Percentiles rank a stretch among this genome's conserved stretches.
Evolutionary conservation across 176 grass and related monocot species (phyloP).

Genomic region (Paspalum notatum): DNA sequence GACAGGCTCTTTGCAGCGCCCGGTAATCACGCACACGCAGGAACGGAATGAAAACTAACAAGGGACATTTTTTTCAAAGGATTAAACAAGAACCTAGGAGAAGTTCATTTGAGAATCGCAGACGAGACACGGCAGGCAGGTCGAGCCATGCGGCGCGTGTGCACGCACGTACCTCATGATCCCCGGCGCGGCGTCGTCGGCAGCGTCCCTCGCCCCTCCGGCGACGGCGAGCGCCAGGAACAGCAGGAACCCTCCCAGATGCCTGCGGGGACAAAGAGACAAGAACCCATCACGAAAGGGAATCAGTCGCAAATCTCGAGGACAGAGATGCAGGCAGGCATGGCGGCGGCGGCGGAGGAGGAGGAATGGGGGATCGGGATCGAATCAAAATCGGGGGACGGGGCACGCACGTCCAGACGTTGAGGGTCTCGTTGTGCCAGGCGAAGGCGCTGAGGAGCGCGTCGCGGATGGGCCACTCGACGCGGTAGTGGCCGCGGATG

Average conservation of each 20-base stretch:
- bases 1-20: background rate
- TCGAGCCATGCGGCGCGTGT: background rate
- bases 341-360: background rate
- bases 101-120: background rate
- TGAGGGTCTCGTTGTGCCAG: conserved; percentile 99
- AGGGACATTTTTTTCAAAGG: background rate
- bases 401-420: conserved; percentile 79
- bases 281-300: background rate
- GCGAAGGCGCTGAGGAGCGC: conserved; percentile 92
- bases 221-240: conserved; percentile 72
- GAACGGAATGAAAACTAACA: background rate
- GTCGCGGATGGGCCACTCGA: conserved; percentile 84
- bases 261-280: conserved; percentile 43
- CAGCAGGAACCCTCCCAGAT: conserved; percentile 87
- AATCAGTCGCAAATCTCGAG: background rate
- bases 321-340: background rate
- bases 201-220: conserved; percentile 49
- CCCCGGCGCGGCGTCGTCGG: conserved; percentile 50
- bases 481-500: conserved; percentile 83
- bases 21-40: conserved; percentile 20
- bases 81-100: background rate
- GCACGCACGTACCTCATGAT: conserved; percentile 55
- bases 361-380: background rate
- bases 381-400: background rate
- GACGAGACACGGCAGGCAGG: background rate